phyloP scores from a whole-genome alignment of 1,284 basidiomycete species.

The Neonothopanus nambi region DNA sequence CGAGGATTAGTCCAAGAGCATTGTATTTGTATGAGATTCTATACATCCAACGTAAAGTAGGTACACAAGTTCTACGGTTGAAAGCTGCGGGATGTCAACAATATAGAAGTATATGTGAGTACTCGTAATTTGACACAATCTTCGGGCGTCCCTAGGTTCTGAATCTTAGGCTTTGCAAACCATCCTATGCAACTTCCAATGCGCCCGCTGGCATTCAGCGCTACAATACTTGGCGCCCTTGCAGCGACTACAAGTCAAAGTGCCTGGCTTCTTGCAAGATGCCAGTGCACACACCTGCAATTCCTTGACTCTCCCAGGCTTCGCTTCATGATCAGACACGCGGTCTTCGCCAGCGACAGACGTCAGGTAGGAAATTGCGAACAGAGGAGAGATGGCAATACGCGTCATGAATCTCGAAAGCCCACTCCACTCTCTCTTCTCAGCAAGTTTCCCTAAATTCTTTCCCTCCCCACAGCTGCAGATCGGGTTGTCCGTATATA shows the following conservation, averaged over 20 bases:
- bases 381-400: conserved; percentile 35
- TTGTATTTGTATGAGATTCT: too few species aligned
- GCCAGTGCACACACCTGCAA: conserved; percentile 18
- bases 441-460: conserved; percentile 28
- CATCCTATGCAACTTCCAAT: conserved; percentile 30
- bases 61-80: too few species aligned
- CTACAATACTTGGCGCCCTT: conserved; percentile 30
- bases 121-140: too few species aligned
- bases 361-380: conserved; percentile 38
- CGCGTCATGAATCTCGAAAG: conserved; percentile 34
- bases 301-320: conserved; percentile 23
- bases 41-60: too few species aligned
- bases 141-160: too few species aligned
- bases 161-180: too few species aligned
- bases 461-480: conserved; percentile 39
- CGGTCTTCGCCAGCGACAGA: conserved; percentile 22
- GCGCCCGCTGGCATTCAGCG: conserved; percentile 27
- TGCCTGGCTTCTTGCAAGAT: conserved; percentile 15
- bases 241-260: conserved; percentile 23
- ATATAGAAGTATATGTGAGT: too few species aligned
- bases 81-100: too few species aligned
- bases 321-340: conserved; percentile 23
- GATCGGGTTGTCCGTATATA: conserved; percentile 28
- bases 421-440: conserved; percentile 26
- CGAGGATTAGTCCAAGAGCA: too few species aligned